Percentiles rank a stretch among this genome's conserved stretches.
These are phyloP conservation scores for Phytopythium ostracodes DNA, from an alignment of 352 stramenopile genomes.

Conservation along the genomic window DNA sequence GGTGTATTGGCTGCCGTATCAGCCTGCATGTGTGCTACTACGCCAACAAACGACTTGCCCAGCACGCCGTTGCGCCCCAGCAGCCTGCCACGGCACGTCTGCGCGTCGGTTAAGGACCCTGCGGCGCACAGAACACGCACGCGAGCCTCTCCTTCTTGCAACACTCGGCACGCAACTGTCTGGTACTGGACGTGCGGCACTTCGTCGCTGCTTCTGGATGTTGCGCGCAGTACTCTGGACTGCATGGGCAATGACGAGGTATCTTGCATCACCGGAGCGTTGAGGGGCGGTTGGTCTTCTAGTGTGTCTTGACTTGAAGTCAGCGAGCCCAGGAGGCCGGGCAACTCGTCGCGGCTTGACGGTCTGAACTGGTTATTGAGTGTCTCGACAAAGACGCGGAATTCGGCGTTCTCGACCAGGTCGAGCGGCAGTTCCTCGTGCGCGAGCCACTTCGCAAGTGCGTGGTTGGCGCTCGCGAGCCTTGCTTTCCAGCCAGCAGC, in stretches of 20 bases:
- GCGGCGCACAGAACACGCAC: constrained; percentile 31
- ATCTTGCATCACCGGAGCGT: neutral
- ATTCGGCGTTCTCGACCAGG: constrained; percentile 33
- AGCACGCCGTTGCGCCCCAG: constrained; percentile 38
- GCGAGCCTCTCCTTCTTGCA: constrained; percentile 18
- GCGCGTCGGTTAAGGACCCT: constrained; percentile 30
- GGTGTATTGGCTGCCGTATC: neutral
- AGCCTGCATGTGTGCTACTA: constrained; percentile 21
- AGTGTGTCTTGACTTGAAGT: neutral
- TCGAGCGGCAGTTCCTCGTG: constrained; percentile 39
- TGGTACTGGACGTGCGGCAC: constrained; percentile 20
- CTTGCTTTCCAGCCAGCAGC: constrained; percentile 4
- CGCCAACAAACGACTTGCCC: constrained; percentile 33
- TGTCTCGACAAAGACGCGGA: constrained; percentile 28
- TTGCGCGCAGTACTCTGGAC: constrained; percentile 23
- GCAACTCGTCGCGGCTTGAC: constrained; percentile 24
- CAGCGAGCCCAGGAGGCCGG: neutral
- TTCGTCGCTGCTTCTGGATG: constrained; percentile 28
- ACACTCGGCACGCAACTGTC: constrained; percentile 23
- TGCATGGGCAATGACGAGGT: constrained; percentile 2
- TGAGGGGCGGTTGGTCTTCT: constrained; percentile 6
- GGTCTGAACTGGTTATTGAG: constrained; percentile 33
- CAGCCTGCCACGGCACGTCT: constrained; percentile 24
- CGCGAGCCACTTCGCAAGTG: constrained; percentile 36
- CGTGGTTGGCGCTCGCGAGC: constrained; percentile 25